phyloP scores from a whole-genome alignment of 371 early-diverging fungal species.

The Mucor lusitanicus region DNA sequence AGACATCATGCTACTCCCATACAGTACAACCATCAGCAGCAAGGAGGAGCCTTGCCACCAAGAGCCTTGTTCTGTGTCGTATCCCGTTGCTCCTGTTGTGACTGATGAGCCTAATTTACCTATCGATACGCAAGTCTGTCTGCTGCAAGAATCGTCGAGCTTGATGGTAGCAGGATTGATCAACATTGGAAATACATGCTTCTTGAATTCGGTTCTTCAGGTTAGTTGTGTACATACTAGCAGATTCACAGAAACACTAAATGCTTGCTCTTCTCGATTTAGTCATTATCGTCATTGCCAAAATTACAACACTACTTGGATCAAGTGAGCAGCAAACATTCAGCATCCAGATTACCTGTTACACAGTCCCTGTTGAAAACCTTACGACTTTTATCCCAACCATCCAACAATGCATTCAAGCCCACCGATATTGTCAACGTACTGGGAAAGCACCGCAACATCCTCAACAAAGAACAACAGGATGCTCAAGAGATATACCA shows the following conservation, averaged over 20 bases:
- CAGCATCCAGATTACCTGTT: slow-evolving; percentile 26
- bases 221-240: slow-evolving; percentile 29
- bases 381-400: slow-evolving; percentile 28
- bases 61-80: neutral
- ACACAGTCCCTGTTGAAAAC: slow-evolving; percentile 39
- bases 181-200: slow-evolving; percentile 94
- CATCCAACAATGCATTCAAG: slow-evolving; percentile 31
- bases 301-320: slow-evolving; percentile 36
- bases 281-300: slow-evolving; percentile 55
- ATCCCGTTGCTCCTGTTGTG: neutral
- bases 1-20: neutral
- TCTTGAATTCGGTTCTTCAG: slow-evolving; percentile 91
- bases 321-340: slow-evolving; percentile 8
- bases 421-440: slow-evolving; percentile 36
- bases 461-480: slow-evolving; percentile 77
- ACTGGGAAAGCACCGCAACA: slow-evolving; percentile 15
- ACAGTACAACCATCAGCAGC: neutral
- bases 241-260: neutral
- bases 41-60: no score
- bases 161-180: slow-evolving; percentile 65
- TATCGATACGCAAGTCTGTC: slow-evolving; percentile 10
- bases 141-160: neutral
- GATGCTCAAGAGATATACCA: slow-evolving; percentile 95
- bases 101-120: slow-evolving; percentile 6
- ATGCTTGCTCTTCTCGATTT: neutral